Percentiles rank a stretch among this genome's conserved stretches.
Conservation (phyloP, 352 stramenopile species). For the Phytopythium delawarense region DNA sequence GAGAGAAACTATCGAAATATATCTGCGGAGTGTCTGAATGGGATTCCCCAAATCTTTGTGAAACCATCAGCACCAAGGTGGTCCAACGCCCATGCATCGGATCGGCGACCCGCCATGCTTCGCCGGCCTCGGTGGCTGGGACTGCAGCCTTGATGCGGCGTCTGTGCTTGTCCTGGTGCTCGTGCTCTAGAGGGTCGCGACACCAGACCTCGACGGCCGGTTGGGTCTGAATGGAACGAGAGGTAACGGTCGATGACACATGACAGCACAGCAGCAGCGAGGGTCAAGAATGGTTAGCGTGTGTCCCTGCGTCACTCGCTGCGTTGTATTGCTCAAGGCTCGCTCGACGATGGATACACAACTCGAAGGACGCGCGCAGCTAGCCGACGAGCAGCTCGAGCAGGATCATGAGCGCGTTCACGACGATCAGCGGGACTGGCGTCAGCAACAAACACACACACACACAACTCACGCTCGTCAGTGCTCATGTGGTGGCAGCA, state of each 20-base stretch:
- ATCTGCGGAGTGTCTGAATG: neutral
- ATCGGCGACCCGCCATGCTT: too few relatives aligned
- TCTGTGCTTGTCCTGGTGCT: too few relatives aligned
- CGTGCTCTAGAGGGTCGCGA: too few relatives aligned
- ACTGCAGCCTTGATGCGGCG: too few relatives aligned
- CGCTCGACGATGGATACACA: neutral
- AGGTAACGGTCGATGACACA: too few relatives aligned
- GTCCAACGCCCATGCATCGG: too few relatives aligned
- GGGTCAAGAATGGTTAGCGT: too few relatives aligned
- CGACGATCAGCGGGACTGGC: constrained; percentile 75
- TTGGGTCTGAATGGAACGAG: too few relatives aligned
- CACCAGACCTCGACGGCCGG: too few relatives aligned
- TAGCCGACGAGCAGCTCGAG: constrained; percentile 77
- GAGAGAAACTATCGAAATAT: neutral
- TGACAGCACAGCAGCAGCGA: too few relatives aligned
- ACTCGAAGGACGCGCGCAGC: neutral
- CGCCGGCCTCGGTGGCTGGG: too few relatives aligned
- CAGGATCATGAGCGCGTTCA: constrained; percentile 80
- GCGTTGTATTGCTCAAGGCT: neutral
- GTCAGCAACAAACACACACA: neutral
- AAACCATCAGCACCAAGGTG: neutral
- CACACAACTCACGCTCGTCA: neutral
- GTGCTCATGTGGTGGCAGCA: neutral
- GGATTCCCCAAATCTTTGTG: neutral
- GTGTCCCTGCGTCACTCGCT: neutral